Base-by-base conservation (phyloP, 805 yeast species). In the Isabelozyma pseudorhagii region DNA sequence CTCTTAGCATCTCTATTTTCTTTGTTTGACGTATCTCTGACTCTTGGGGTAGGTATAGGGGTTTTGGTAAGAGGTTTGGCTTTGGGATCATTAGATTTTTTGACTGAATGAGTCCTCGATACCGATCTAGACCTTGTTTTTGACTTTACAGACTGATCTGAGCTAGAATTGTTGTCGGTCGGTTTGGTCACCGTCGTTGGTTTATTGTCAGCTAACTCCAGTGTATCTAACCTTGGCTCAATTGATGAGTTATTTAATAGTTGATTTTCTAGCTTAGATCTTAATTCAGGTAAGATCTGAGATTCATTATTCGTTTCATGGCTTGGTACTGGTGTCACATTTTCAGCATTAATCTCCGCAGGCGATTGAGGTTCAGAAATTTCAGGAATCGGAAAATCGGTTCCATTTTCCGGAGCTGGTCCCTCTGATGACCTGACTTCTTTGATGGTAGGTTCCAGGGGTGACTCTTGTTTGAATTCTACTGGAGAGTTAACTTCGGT, bases 1-100 rank as follows among this genome's bases (percentile, higher is more conserved):
- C 71, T 72, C 58, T 73, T 74, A 41, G 49, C 50, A 50, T 60
- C 65, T 38, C 57, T 64, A 49, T 63, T 62, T 41, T 57, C 60
- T 42, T 52, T 49, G 36, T 46, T 45, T 11, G 44, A 41, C 9
- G 38, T 27, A 31, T 42, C 45, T 14, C 14, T 40, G 14, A n/a
- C 3, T 38, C 18, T 38, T 38, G 36, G 36, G 1, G 36, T 31
- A 10, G 36, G 36, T 10, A 8, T 31, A 4, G 36, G 36, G 36
- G 10, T 31, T 8, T 31, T 31, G 5, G 36, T 10, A 31, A 8
- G n/a, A 31, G 36, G n/a, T 13, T 31, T 31, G 3, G 36, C n/a
- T 31, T 31, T 31, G 31, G 49, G 28, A 28, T 50, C 48, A 8
- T 46, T 51, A 34, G 31, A 36, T 14, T 11, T n/a, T 42, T 34